Conservation (phyloP, 805 yeast genomes). For the Candida nonsorbophila region DNA sequence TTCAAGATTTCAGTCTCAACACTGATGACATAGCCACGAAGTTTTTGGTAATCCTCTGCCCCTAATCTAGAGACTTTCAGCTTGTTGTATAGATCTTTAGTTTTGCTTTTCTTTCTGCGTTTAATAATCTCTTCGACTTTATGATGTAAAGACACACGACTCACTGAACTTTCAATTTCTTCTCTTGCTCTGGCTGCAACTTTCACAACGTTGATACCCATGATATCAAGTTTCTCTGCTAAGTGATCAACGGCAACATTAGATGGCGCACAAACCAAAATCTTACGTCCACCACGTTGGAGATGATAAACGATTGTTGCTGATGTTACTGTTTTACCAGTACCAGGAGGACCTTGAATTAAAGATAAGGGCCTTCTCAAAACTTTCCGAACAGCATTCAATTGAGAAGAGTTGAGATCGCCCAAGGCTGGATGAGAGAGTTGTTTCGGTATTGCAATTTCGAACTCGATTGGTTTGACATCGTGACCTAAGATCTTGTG, state of each 20-base stretch:
- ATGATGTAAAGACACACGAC: conserved; percentile 53
- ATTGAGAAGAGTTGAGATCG: conserved; percentile 71
- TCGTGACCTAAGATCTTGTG: conserved; percentile 79
- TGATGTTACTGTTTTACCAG: conserved; percentile 93
- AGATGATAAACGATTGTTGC: conserved; percentile 82
- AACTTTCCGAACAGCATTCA: conserved; percentile 67
- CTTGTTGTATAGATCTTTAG: too few species aligned
- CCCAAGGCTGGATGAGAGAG: conserved; percentile 65
- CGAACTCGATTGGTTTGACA: conserved; percentile 57
- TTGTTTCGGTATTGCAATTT: conserved; percentile 53
- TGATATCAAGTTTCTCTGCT: conserved; percentile 60
- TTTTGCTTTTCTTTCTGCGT: conserved; percentile 45
- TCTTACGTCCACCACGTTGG: conserved; percentile 44
- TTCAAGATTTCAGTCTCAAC: conserved; percentile 48
- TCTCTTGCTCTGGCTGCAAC: conserved; percentile 74
- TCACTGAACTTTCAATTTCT: conserved; percentile 65
- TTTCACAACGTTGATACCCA: conserved; percentile 77
- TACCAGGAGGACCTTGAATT: conserved; percentile 82
- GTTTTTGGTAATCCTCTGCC: conserved; percentile 33
- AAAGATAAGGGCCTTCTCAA: conserved; percentile 68
- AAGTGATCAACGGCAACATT: conserved; percentile 93
- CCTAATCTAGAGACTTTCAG: conserved; percentile 54
- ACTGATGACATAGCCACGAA: conserved; percentile 23
- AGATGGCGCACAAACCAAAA: conserved; percentile 91
- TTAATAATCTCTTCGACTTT: too few species aligned